These are phyloP conservation scores for Clavispora carvajalis DNA, from an alignment of 805 yeast genomes.

Conservation along the genomic window DNA sequence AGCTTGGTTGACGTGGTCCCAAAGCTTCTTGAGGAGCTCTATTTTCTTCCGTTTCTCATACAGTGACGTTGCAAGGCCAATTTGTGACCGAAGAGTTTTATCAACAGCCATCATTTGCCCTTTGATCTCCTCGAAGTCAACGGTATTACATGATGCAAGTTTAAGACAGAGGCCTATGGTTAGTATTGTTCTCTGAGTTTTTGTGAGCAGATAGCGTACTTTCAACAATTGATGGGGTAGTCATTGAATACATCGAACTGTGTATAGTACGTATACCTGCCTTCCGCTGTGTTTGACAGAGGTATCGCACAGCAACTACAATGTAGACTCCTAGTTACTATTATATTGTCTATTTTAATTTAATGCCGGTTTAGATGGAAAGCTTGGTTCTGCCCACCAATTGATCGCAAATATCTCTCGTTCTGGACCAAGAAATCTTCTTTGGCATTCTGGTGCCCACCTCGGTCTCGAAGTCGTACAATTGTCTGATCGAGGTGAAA, in stretches of 20 bases:
- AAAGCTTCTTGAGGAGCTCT: constrained; percentile 15
- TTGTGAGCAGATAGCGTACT: background rate
- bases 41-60: constrained; percentile 21
- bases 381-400: constrained; percentile 60
- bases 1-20: constrained; percentile 19
- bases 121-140: constrained; percentile 1
- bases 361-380: background rate
- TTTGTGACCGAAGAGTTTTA: constrained; percentile 4
- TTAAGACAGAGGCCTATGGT: background rate
- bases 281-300: too few relatives aligned
- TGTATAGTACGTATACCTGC: too few relatives aligned
- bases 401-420: constrained; percentile 76
- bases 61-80: constrained; percentile 4
- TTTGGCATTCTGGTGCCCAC: constrained; percentile 80
- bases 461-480: constrained; percentile 87
- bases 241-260: background rate
- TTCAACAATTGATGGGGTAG: background rate
- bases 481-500: constrained; percentile 66
- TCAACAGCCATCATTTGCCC: constrained; percentile 8
- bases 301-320: too few relatives aligned
- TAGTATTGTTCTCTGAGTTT: background rate
- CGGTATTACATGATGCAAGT: background rate
- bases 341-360: background rate
- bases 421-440: constrained; percentile 72
- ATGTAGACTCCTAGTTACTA: background rate